Conservation (phyloP, 495 filamentous ascomycete genomes). For the Lophiostoma macrostomum region DNA sequence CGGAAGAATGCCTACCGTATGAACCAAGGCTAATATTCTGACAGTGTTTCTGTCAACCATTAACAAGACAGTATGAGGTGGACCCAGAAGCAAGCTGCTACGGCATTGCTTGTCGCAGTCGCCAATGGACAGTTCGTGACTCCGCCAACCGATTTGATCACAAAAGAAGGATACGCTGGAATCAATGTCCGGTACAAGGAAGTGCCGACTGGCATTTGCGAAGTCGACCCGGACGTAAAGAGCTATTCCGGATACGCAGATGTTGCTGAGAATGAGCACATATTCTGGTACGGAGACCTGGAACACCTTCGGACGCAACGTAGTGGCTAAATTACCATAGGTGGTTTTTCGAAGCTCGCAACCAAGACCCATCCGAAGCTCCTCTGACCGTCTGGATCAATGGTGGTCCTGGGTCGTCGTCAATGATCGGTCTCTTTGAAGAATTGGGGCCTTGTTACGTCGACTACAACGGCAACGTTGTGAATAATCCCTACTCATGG, state of each 20-base stretch:
- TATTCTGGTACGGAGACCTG: constrained; percentile 48
- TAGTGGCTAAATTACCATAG: background rate
- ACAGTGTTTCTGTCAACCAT: background rate
- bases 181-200: constrained; percentile 57
- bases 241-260: constrained; percentile 67
- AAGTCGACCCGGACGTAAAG: constrained; percentile 62
- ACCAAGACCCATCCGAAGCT: constrained; percentile 42
- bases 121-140: constrained; percentile 55
- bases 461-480: constrained; percentile 43
- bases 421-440: constrained; percentile 44
- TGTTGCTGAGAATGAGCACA: constrained; percentile 57
- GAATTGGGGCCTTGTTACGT: constrained; percentile 46
- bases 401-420: constrained; percentile 54
- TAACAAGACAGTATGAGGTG: background rate
- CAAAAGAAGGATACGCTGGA: constrained; percentile 50
- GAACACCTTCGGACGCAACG: background rate
- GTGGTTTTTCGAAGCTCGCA: constrained; percentile 49
- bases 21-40: background rate
- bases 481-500: constrained; percentile 60
- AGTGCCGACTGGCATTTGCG: constrained; percentile 62
- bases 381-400: constrained; percentile 60
- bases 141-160: constrained; percentile 53
- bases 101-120: constrained; percentile 14
- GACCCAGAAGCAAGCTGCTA: background rate
- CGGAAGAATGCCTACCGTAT: no score